Evolutionary conservation across 2,329 filamentous ascomycete species (phyloP), one percentile per base, ranked within the genome.

Genomic region (Aspergillus caelatus): DNA sequence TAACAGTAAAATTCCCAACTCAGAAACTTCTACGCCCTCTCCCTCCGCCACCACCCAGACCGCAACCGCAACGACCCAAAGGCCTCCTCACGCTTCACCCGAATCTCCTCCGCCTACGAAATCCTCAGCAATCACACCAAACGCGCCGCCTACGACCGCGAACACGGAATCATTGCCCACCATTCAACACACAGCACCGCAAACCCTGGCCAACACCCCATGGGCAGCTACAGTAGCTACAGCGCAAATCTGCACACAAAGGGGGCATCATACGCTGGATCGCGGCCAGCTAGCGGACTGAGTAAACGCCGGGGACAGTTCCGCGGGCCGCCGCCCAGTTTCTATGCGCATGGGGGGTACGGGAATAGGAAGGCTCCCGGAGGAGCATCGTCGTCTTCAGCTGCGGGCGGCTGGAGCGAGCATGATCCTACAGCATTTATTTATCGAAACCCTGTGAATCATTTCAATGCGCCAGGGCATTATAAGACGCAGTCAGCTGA

Each of bases 41-140:
- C 93, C 74, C 96, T 97, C 80, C 82, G 86, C 60, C 90, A 97
- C 84, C 95, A 99, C 79, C 95, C 95, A 1, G 95, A 99, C 84
- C 88, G 89, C 75, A 96, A 98, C 83, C 92, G 85, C 64, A 75
- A 86, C 70, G 90, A 97, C 78, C 90, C 91, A 5, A 75, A 81
- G 63, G 91, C 94, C 66, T 84, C 89, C 4, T 81, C 86, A 62
- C 91, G 89, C 75, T 99, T 97, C 84, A 88, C 93, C 77, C 85
- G 88, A 70, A 90, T 97, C 75, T 91, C 88, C 75, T 91, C 95
- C 75, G 93, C 94, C 70, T 97, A 97, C 83, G 84, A 88, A 62
- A 79, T 91, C 52, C 90, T 97, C 63, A 88, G 89, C 63, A 86
- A 90, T 68, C 83, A 90, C 21, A 83, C 88, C 23, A 93, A 93